Evolutionary conservation across 176 grass and related monocot species (phyloP).

Genomic region (Oryza glaberrima): DNA sequence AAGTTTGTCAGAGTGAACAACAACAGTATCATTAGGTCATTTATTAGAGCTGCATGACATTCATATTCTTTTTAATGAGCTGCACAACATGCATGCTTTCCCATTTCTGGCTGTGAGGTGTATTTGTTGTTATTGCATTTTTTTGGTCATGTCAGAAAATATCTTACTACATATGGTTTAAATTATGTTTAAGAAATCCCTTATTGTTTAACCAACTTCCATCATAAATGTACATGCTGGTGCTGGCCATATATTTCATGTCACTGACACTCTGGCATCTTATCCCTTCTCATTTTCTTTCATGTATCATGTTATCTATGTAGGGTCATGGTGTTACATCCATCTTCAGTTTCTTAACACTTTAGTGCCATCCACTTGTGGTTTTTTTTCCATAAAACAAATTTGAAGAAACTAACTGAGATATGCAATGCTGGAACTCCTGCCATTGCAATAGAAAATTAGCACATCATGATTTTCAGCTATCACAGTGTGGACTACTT

Average conservation of each 20-base stretch:
- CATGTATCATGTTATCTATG: not conserved
- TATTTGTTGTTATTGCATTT: not conserved
- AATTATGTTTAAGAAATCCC: not conserved
- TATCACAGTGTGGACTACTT: not conserved
- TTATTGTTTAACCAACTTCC: not conserved
- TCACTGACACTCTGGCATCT: not conserved
- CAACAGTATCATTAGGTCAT: not conserved
- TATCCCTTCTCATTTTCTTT: not conserved
- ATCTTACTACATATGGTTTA: not conserved
- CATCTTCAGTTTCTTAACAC: not conserved
- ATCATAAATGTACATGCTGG: not conserved
- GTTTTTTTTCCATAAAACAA: not conserved
- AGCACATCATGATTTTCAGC: not conserved
- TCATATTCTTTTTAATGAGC: not conserved
- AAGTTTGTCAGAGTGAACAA: not conserved
- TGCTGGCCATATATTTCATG: not conserved
- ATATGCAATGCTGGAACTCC: not conserved
- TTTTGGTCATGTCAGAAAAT: constrained; percentile 18
- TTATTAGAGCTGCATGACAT: not conserved
- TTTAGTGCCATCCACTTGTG: not conserved
- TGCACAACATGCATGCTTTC: not conserved
- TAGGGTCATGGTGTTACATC: not conserved
- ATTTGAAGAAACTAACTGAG: not conserved
- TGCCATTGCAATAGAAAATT: constrained; percentile 15
- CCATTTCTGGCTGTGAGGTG: not conserved